Evolutionary conservation across 2,329 filamentous ascomycete species (phyloP).

Genomic region (Dactylellina drechsleri): DNA sequence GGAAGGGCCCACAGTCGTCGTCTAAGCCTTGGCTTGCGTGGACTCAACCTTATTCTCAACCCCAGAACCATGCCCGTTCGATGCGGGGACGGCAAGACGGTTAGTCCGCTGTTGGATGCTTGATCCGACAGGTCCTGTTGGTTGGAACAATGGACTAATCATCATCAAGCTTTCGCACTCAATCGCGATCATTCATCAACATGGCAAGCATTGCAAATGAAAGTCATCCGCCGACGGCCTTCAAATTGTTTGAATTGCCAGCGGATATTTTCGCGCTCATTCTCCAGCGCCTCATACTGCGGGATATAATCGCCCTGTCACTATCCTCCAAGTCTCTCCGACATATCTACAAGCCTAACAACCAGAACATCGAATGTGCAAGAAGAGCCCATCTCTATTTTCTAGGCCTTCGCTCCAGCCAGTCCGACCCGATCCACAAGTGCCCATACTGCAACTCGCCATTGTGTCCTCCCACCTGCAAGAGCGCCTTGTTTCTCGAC

Average conservation of each 20-base stretch:
- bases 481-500: conserved; percentile 31
- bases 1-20: conserved; percentile 25
- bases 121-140: not conserved
- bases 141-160: no score
- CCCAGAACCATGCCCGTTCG: conserved; percentile 16
- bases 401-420: not conserved
- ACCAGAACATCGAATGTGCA: not conserved
- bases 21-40: conserved; percentile 44
- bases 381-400: conserved; percentile 13
- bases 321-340: conserved; percentile 26
- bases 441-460: conserved; percentile 40
- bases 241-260: conserved; percentile 26
- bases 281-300: conserved; percentile 9
- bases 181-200: no score
- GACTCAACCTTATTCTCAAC: conserved; percentile 33
- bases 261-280: conserved; percentile 34
- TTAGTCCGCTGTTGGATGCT: not conserved
- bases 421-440: conserved; percentile 7
- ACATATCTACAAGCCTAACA: conserved; percentile 26
- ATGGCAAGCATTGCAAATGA: not conserved
- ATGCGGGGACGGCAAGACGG: not conserved
- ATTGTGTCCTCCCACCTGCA: conserved; percentile 33
- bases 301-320: conserved; percentile 36
- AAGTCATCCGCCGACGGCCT: not conserved
- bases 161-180: no score